Base-by-base conservation (phyloP, 2,329 filamentous ascomycete genomes). In the Aspergillus hiratsukae region DNA sequence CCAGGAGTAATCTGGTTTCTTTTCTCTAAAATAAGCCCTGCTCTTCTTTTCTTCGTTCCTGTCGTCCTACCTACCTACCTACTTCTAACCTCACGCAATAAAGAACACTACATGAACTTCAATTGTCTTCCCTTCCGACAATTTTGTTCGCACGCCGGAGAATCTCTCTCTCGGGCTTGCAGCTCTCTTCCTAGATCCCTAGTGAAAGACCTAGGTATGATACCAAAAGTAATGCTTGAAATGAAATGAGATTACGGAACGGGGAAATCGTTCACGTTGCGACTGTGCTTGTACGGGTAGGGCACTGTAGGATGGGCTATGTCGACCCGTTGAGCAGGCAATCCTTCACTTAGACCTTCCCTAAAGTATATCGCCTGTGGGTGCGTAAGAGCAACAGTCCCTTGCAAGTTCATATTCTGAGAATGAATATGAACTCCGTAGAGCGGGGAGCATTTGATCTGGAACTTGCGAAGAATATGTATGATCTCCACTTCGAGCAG, bases 1-100 rank as follows among this genome's bases (percentile, higher is more conserved):
- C 57, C 76, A 80, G 72, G 78, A 80, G 71, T 79, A 77, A 76
- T 66, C 58, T 63, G 58, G 66, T 68, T 64, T 59, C 63, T 62
- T 64, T 60, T 60, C 56, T 67, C 31, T 37, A 37, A 37, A 37
- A 37, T 64, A 66, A 62, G 62, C 64, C 62, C 59, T 63, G 59
- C 56, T 64, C 55, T 56, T 60, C 51, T 53, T 64, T 61, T 60
- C 57, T 64, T 61, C 64, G 59, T 62, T 69, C 65, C 64, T 71
- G 69, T 70, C 65, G 61, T 67, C 62, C 57, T 64, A 66, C 64
- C 66, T 65, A 59, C 43, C 63, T 69, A 59, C 43, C 63, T 69
- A 63, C 64, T 66, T 66, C 63, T 62, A 67, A 68, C 69, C 69
- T 70, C 64, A 69, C 66, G 67, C 67, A 69, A 72, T 70, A 68